Evolutionary conservation across 2,329 filamentous ascomycete genomes (phyloP).

Genomic region (Fusarium foetens): DNA sequence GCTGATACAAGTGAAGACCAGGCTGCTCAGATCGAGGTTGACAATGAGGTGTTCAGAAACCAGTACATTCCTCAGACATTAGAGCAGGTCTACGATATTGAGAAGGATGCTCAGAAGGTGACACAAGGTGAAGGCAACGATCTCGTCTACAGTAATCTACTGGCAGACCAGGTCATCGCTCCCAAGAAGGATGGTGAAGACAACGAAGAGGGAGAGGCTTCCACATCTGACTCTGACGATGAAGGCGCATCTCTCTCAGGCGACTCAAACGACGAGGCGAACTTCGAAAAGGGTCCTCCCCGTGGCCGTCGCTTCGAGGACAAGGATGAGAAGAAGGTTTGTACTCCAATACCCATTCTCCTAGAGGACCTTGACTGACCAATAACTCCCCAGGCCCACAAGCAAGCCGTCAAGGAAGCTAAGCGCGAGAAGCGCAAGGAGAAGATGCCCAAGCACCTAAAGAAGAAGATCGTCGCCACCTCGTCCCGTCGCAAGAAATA

Average conservation of each 20-base stretch:
- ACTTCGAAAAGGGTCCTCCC: conserved; percentile 74
- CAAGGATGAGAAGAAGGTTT: conserved; percentile 85
- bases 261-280: conserved; percentile 60
- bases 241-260: conserved; percentile 60
- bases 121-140: conserved; percentile 77
- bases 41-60: conserved; percentile 92
- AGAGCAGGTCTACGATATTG: conserved; percentile 95
- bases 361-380: conserved; percentile 36
- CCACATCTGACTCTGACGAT: conserved; percentile 57
- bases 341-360: conserved; percentile 22
- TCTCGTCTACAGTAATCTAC: conserved; percentile 85
- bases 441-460: conserved; percentile 96
- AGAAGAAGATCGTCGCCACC: conserved; percentile 83
- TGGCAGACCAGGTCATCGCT: conserved; percentile 73
- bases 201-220: conserved; percentile 49
- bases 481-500: conserved; percentile 72
- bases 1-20: conserved; percentile 61
- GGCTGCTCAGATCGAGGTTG: conserved; percentile 73
- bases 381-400: conserved; percentile 66
- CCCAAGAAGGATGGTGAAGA: conserved; percentile 52
- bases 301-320: conserved; percentile 89
- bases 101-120: conserved; percentile 85
- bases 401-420: conserved; percentile 91
- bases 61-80: conserved; percentile 97
- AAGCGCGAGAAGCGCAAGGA: conserved; percentile 92